Percentiles rank a stretch among this genome's conserved stretches.
Conservation (phyloP, 2,329 filamentous ascomycete species). For the Claviceps africana region DNA sequence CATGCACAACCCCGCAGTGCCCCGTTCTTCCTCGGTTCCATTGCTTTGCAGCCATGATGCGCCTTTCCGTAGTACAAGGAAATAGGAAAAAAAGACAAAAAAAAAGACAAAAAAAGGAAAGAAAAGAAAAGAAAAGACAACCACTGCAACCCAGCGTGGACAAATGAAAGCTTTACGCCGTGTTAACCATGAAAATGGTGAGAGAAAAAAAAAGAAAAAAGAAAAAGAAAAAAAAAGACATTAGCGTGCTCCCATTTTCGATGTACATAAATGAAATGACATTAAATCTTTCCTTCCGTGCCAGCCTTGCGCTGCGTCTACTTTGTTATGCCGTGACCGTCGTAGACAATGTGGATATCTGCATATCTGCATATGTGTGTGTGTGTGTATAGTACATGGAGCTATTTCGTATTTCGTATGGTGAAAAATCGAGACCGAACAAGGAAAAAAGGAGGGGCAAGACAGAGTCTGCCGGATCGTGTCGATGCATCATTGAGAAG, state of each 20-base stretch:
- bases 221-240: neutral
- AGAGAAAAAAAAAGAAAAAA: neutral
- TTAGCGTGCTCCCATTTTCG: neutral
- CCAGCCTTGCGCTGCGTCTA: neutral
- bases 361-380: neutral
- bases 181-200: neutral
- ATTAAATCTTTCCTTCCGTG: neutral
- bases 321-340: neutral
- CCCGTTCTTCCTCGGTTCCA: neutral
- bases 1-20: neutral
- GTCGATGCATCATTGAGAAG: neutral
- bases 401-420: neutral
- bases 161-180: neutral
- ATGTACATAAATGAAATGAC: neutral
- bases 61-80: neutral
- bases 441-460: neutral
- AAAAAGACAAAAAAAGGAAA: neutral
- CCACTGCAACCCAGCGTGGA: neutral
- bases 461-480: slow-evolving; percentile 1
- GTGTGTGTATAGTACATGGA: neutral
- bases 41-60: neutral
- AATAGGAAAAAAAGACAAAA: neutral
- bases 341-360: neutral
- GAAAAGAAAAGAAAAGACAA: too few relatives aligned
- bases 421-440: neutral